Percentiles rank a stretch among this genome's conserved stretches.
phyloP scores from a whole-genome alignment of 192 early-diverging fungal genomes.

The Rhizoclosmatium globosum region DNA sequence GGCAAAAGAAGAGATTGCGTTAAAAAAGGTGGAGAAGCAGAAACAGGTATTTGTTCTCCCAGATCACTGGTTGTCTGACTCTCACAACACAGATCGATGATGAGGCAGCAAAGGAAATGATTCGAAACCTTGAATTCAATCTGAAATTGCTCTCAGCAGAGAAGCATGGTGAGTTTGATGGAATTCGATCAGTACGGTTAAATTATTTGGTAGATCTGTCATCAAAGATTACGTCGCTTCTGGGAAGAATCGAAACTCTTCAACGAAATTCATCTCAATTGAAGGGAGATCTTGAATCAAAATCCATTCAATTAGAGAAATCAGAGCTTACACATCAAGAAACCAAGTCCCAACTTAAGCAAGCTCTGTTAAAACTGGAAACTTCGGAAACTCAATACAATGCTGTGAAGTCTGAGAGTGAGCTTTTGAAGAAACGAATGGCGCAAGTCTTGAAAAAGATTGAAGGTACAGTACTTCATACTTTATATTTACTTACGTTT shows the following conservation, averaged over 20 bases:
- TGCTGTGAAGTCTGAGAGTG: not conserved
- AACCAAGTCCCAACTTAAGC: not conserved
- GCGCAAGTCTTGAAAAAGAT: not conserved
- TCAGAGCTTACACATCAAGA: not conserved
- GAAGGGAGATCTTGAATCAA: not conserved
- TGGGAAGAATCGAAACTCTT: not conserved
- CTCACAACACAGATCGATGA: not conserved
- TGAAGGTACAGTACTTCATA: not conserved
- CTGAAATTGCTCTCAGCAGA: not conserved
- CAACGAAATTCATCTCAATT: not conserved
- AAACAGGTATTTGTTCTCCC: not conserved
- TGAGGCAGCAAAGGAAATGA: not conserved
- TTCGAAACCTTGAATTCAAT: not conserved
- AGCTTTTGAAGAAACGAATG: constrained; percentile 9
- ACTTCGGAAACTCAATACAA: not conserved
- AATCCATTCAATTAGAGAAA: not conserved
- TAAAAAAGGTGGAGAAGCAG: not conserved
- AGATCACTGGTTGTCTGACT: not conserved
- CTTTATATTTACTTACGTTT: not conserved
- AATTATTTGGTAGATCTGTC: not conserved
- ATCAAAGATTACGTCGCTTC: not conserved
- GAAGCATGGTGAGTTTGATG: not conserved
- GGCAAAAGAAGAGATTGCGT: no score
- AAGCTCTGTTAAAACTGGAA: not conserved
- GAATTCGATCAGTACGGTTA: not conserved